A percentile compares a stretch with the other conserved stretches of the same genome.
Conservation (phyloP, 1,284 basidiomycete species). For the Fomitopsis schrenkii region DNA sequence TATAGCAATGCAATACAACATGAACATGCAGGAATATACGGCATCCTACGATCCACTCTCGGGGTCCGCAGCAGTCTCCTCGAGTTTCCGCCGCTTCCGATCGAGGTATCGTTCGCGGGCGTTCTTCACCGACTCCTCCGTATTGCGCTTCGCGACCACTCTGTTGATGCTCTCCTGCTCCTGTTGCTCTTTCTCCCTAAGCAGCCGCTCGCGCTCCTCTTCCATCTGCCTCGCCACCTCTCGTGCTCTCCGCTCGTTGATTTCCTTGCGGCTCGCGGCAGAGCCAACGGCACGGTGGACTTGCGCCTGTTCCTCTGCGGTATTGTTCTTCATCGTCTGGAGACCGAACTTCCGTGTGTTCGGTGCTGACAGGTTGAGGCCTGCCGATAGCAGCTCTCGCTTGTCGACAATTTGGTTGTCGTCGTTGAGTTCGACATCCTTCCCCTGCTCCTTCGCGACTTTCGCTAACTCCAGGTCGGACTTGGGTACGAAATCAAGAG, state of each 20-base stretch:
- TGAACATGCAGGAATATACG: not conserved
- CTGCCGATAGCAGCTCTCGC: slow-evolving; percentile 86
- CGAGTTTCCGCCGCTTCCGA: slow-evolving; percentile 75
- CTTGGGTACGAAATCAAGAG: slow-evolving; percentile 51
- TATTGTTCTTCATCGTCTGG: slow-evolving; percentile 27
- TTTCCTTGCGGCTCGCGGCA: slow-evolving; percentile 75
- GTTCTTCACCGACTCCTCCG: slow-evolving; percentile 63
- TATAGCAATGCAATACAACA: not conserved
- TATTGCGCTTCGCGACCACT: slow-evolving; percentile 64
- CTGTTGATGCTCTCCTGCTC: slow-evolving; percentile 57
- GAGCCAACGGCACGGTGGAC: slow-evolving; percentile 74
- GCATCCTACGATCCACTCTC: slow-evolving; percentile 9
- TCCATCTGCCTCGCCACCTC: slow-evolving; percentile 75
- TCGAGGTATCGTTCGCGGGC: slow-evolving; percentile 76
- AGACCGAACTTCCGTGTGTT: slow-evolving; percentile 66
- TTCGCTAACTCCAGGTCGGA: slow-evolving; percentile 73
- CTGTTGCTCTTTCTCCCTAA: slow-evolving; percentile 51
- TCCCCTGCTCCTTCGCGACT: slow-evolving; percentile 67
- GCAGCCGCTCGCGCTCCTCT: slow-evolving; percentile 60
- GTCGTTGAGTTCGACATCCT: slow-evolving; percentile 94
- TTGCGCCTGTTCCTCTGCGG: slow-evolving; percentile 32
- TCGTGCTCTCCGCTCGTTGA: slow-evolving; percentile 71
- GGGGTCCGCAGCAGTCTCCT: slow-evolving; percentile 36
- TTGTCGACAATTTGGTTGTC: slow-evolving; percentile 98
- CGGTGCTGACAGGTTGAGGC: slow-evolving; percentile 84